Evolutionary conservation across 2,329 filamentous ascomycete genomes (phyloP).

Genomic region (Chaetomium olivaceum): DNA sequence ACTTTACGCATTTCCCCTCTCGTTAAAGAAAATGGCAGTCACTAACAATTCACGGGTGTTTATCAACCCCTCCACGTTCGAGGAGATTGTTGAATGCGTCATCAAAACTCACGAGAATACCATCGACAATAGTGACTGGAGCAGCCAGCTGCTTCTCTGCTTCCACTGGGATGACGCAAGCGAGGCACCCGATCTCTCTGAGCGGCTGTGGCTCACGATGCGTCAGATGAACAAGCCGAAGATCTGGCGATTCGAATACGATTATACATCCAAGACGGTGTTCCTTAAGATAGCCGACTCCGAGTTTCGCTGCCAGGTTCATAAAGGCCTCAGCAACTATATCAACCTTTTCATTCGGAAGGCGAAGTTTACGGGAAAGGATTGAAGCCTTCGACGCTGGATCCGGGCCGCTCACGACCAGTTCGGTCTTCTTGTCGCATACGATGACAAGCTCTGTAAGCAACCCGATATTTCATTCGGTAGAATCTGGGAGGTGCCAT

Average conservation of each 20-base stretch:
- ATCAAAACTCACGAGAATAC: background rate
- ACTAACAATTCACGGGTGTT: constrained; percentile 8
- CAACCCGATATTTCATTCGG: constrained; percentile 17
- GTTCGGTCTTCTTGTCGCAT: background rate
- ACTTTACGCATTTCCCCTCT: background rate
- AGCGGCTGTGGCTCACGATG: constrained; percentile 6
- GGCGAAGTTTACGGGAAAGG: background rate
- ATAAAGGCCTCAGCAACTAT: constrained; percentile 9
- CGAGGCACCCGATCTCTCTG: constrained; percentile 8
- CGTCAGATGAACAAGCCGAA: constrained; percentile 7
- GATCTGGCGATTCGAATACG: constrained; percentile 13
- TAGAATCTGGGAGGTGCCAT: background rate
- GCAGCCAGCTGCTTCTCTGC: constrained; percentile 4
- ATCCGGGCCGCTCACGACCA: background rate
- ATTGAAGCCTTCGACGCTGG: background rate
- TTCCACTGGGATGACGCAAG: constrained; percentile 11
- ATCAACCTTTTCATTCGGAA: background rate
- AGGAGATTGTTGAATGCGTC: constrained; percentile 8
- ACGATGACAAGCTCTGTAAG: constrained; percentile 7
- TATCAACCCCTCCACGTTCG: constrained; percentile 10
- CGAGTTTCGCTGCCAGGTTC: constrained; percentile 8
- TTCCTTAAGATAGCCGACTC: constrained; percentile 16
- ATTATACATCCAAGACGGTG: constrained; percentile 15
- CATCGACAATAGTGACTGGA: too few relatives aligned
- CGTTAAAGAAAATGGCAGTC: constrained; percentile 1